Evolutionary conservation across 345 rosid genomes (phyloP), one percentile per base, ranked within the genome.

Genomic region (Hibiscus tridactylites): DNA sequence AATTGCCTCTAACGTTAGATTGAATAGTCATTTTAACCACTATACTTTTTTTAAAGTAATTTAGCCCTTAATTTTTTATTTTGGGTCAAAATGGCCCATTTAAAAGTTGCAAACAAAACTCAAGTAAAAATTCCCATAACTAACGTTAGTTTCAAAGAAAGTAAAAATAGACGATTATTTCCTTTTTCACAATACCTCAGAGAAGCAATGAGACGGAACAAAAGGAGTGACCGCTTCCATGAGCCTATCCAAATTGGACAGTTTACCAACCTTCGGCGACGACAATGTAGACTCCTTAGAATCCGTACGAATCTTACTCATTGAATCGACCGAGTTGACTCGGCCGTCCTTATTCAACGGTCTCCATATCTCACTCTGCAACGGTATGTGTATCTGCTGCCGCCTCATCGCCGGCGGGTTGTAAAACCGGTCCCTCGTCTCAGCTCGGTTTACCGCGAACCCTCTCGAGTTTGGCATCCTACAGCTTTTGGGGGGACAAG

Each of bases 171-270:
- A 39, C 21, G 15, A 15, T 7, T 16, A 33, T 33, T 17, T 44
- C 28, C 49, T 5, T 5, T 67, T 49, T 5, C 9, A 56, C 35
- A 11, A 12, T 71, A 83, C 89, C 91, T 83, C 81, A 13, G 77
- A 56, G 13, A 58, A 65, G 79, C 54, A 71, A 65, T 67, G 86
- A 73, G 76, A 85, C 62, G 75, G 74, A 52, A 85, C 88, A 19
- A 61, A 74, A 39, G 91, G 91, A 59, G 85, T 82, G 69, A 85
- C 85, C 24, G 85, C 72, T 57, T 84, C 80, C 47, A 88, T 52
- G 9, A 88, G 80, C 71, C 91, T 85, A 81, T 85, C 89, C 80
- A 88, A 81, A 76, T 88, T 83, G 59, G 84, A 79, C 68, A 74
- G 65, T 59, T 42, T 35, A 7, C 60, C 29, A 61, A 44, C 35